Evolutionary conservation across 2,329 filamentous ascomycete species (phyloP).

Genomic region (Sphaerulina populicola): DNA sequence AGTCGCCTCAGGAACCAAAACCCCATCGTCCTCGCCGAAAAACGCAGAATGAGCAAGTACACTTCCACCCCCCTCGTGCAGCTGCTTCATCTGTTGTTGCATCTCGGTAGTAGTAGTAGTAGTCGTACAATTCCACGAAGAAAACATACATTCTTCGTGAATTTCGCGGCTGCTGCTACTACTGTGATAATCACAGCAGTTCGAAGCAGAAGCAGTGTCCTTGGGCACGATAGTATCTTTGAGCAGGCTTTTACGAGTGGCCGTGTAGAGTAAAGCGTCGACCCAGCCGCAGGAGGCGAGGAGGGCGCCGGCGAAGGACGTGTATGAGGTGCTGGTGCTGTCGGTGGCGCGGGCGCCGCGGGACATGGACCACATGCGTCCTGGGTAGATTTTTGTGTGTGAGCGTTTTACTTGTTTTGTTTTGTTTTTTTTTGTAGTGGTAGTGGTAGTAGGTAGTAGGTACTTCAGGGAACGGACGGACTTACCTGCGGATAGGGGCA

Average conservation of each 20-base stretch:
- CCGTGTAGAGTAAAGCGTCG: constrained; percentile 51
- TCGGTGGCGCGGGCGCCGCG: constrained; percentile 33
- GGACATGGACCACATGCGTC: constrained; percentile 56
- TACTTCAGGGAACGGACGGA: not conserved
- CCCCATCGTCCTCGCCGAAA: too few species aligned
- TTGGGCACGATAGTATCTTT: constrained; percentile 34
- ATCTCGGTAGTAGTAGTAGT: too few species aligned
- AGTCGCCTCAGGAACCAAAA: too few species aligned
- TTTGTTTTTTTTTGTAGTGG: not conserved
- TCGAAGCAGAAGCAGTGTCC: constrained; percentile 1
- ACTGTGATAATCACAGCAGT: too few species aligned
- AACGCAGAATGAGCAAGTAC: too few species aligned
- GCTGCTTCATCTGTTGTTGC: too few species aligned
- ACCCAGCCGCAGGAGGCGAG: constrained; percentile 53
- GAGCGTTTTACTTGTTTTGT: not conserved
- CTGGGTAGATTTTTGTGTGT: constrained; percentile 25
- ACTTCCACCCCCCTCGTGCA: too few species aligned
- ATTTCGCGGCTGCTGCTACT: too few species aligned
- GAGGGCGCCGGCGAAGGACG: constrained; percentile 48
- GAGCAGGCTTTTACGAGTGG: constrained; percentile 50
- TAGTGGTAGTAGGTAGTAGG: too few species aligned
- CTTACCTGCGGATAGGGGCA: constrained; percentile 50
- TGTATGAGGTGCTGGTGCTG: constrained; percentile 37
- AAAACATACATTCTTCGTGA: too few species aligned
- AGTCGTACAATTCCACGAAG: too few species aligned